Base-by-base conservation (phyloP, 139 green algal genomes). In the Mesotaenium endlicherianum region DNA sequence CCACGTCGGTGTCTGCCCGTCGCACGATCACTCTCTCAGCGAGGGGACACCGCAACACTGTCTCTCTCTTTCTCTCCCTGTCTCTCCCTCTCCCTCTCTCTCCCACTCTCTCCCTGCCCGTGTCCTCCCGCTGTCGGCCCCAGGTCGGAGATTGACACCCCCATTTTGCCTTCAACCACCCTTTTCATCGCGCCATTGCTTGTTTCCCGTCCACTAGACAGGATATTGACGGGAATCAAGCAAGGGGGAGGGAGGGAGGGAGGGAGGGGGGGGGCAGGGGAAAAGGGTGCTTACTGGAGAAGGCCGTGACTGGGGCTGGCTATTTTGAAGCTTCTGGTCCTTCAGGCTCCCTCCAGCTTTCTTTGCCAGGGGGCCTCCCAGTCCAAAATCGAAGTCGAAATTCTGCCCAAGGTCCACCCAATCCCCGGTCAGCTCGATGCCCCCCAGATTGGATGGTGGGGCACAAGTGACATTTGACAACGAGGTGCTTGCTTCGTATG, bases 321-420 rank as follows among this genome's bases (percentile, higher is more conserved):
- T 64, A 34, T 72, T 36, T 72, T 64, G 50, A 20, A 6, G 8
- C 11, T 72, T 72, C 11, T 14, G 8, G 17, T 72, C 60, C 60
- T 72, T 72, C 8, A 72, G 60, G 11, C 60, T 72, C 11, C 60
- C 60, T 14, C 11, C 36, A 38, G 36, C 60, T 14, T 72, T 72
- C 11, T 36, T 47, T 6, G 60, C 36, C 20, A 36, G 36, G 43
- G 8, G 20, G 11, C 5, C 43, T 72, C 60, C 60, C 8, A 72
- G 60, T 72, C 60, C 60, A 11, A 72, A 72, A 72, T 72, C 60
- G 43, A 72, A 72, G 8, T 72, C 60, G 60, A 72, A 72, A 72
- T 72, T 72, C 60, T 72, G 60, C 11, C 50, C 20, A 34, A 64
- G 26, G 26, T 64, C 50, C 50, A 64, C 50, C 50, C 20, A n/a